Evolutionary conservation across 23 red algal genomes (phyloP).

Genomic region (Pyropia yezoensis): DNA sequence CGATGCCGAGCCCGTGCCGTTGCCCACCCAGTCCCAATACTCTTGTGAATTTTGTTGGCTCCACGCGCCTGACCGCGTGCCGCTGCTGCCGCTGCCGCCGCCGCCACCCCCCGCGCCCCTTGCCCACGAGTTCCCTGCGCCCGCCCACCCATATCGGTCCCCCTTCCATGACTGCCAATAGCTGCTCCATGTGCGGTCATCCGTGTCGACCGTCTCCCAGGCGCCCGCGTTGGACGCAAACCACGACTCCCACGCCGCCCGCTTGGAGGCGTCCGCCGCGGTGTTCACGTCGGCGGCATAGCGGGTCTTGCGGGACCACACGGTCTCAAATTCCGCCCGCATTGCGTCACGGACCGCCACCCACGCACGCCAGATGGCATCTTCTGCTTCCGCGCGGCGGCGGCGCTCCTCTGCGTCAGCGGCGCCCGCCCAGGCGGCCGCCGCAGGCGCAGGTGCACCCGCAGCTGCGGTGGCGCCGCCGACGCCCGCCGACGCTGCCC

Average conservation of each 20-base stretch:
- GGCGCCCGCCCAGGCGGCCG: not conserved
- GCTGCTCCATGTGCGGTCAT: constrained; percentile 31
- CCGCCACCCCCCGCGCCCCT: constrained; percentile 7
- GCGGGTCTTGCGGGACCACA: constrained; percentile 15
- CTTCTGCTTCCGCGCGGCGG: constrained; percentile 18
- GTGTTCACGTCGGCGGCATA: constrained; percentile 10
- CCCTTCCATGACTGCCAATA: constrained; percentile 60
- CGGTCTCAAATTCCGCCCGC: constrained; percentile 48
- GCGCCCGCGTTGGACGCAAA: constrained; percentile 50
- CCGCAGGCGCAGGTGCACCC: not conserved
- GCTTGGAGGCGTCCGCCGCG: constrained; percentile 22
- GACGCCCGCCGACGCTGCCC: not conserved
- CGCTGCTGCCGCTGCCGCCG: not conserved
- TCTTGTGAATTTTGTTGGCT: constrained; percentile 29
- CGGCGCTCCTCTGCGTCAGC: constrained; percentile 6
- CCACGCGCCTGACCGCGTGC: constrained; percentile 18
- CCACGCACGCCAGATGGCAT: constrained; percentile 45
- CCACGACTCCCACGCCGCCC: constrained; percentile 57
- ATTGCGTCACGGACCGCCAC: constrained; percentile 33
- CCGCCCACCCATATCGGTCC: too few species aligned
- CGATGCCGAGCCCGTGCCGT: constrained; percentile 1
- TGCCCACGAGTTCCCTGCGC: not conserved
- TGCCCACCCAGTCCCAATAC: constrained; percentile 50
- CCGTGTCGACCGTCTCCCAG: constrained; percentile 48
- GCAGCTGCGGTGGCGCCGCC: constrained; percentile 1